Evolutionary conservation across 2,329 filamentous ascomycete species (phyloP).

Genomic region (Septoria linicola): DNA sequence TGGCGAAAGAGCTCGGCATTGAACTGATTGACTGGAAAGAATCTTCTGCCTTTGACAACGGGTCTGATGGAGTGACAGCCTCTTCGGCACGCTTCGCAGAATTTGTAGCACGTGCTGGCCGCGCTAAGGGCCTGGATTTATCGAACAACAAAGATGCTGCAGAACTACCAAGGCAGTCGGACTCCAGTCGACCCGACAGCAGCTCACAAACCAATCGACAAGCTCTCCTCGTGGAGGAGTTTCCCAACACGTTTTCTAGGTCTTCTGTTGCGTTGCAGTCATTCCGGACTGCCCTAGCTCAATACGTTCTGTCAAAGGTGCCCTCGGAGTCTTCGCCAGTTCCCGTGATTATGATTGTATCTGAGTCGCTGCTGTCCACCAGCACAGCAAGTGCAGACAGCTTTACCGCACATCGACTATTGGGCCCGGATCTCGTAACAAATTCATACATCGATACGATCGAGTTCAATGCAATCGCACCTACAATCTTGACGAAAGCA

Average conservation of each 20-base stretch:
- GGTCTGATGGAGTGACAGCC: conserved; percentile 64
- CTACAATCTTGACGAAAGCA: conserved; percentile 80
- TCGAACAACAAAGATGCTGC: conserved; percentile 20
- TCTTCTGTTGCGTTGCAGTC: conserved; percentile 47
- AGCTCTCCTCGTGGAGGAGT: conserved; percentile 51
- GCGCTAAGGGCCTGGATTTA: conserved; percentile 70
- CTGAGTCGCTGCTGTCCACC: conserved; percentile 83
- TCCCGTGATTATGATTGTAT: conserved; percentile 85
- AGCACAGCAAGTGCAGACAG: conserved; percentile 83
- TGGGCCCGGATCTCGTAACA: conserved; percentile 80
- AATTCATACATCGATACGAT: conserved; percentile 78
- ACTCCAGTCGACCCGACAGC: conserved; percentile 1
- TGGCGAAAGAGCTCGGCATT: conserved; percentile 74
- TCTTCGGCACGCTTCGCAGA: conserved; percentile 84
- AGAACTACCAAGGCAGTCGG: not conserved
- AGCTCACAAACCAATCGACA: conserved; percentile 23
- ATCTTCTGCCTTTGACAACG: conserved; percentile 62
- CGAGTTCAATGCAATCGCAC: conserved; percentile 90
- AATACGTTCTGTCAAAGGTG: conserved; percentile 63
- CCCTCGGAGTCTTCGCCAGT: conserved; percentile 19
- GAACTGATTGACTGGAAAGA: conserved; percentile 90
- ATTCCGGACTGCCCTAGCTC: conserved; percentile 70
- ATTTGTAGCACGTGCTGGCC: conserved; percentile 78
- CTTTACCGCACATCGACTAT: conserved; percentile 84
- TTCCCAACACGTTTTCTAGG: conserved; percentile 51